These are phyloP conservation scores for Diaporthe citri DNA, from an alignment of 2,329 filamentous ascomycete species.

Conservation along the genomic window DNA sequence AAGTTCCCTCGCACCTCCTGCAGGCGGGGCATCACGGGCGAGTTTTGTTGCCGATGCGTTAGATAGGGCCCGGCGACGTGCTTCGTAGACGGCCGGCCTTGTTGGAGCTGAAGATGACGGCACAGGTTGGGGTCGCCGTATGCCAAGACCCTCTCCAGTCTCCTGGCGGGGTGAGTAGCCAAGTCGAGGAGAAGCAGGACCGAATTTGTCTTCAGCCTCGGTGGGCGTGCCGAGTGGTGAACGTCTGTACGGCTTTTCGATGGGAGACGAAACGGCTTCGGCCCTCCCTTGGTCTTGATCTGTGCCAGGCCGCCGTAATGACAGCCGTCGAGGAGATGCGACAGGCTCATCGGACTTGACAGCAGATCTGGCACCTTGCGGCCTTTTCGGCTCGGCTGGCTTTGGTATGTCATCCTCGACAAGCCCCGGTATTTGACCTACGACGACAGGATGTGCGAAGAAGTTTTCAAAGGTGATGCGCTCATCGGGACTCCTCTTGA, in stretches of 20 bases:
- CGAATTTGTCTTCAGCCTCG: constrained; percentile 50
- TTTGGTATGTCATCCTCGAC: constrained; percentile 79
- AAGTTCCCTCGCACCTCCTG: constrained; percentile 37
- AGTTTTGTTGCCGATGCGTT: constrained; percentile 54
- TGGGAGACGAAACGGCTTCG: constrained; percentile 53
- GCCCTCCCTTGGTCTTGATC: constrained; percentile 54
- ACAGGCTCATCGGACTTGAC: constrained; percentile 50
- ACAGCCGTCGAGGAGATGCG: constrained; percentile 50
- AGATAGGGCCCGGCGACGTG: constrained; percentile 55
- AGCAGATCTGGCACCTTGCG: constrained; percentile 52
- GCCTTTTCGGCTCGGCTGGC: constrained; percentile 47
- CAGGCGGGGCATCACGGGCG: constrained; percentile 51
- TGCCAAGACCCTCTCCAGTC: constrained; percentile 62
- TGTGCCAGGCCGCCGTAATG: constrained; percentile 55
- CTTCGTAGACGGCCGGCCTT: constrained; percentile 53
- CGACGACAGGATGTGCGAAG: constrained; percentile 81
- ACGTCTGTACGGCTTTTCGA: constrained; percentile 56
- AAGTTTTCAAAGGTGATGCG: constrained; percentile 88
- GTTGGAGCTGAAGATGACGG: constrained; percentile 64
- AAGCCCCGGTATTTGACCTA: constrained; percentile 81
- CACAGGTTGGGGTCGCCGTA: constrained; percentile 60
- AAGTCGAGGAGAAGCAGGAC: constrained; percentile 48
- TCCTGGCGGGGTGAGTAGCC: constrained; percentile 62
- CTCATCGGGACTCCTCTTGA: constrained; percentile 89
- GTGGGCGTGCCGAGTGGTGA: constrained; percentile 60